Evolutionary conservation across 2,329 filamentous ascomycete species (phyloP), one percentile per base, ranked within the genome.

Genomic region (Gaeumannomyces sp.): DNA sequence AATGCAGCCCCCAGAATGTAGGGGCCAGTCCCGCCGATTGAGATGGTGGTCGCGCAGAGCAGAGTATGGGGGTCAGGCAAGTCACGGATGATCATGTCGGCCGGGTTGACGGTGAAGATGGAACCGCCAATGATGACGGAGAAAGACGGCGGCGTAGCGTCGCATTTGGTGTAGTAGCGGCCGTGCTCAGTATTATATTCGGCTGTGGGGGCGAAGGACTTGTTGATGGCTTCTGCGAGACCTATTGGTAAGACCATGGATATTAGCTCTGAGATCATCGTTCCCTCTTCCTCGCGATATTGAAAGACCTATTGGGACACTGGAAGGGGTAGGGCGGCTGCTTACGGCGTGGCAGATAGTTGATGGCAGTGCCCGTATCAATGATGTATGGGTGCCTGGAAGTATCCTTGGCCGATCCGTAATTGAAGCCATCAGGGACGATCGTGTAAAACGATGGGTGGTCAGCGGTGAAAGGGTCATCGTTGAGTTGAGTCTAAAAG

Each of bases 361-460:
- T 80, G 70, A 83, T 76, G 0, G 82, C 81, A 1, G 82, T 84
- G 38, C 80, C 81, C 22, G 79, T 83, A 71, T 85, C 82, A 62
- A 84, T 73, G 63, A 85, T 81, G 69, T 79, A 82, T 5, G 80
- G 80, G 64, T 78, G 80, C 69, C 77, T 80, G 45, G 73, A 77
- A 25, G 69, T 73, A 66, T 80, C 77, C 2, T 73, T 77, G 5
- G 74, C 78, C 57, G 75, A 73, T 29, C 76, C 81, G 70, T 76
- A 83, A 66, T 73, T 72, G 66, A 83, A 74, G 3, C 81, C 82
- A 64, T 82, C 80, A 0, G 80, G 79, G 61, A 83, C 73, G 65
- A 84, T 78, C 25, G 82, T 83, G 69, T 85, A 85, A 70, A 81
- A 84, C 2, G 82, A 83, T 66, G 80, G 80, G 65, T 77, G 72